Evolutionary conservation across 2,329 filamentous ascomycete species (phyloP).

Genomic region (Penicillium sp.): DNA sequence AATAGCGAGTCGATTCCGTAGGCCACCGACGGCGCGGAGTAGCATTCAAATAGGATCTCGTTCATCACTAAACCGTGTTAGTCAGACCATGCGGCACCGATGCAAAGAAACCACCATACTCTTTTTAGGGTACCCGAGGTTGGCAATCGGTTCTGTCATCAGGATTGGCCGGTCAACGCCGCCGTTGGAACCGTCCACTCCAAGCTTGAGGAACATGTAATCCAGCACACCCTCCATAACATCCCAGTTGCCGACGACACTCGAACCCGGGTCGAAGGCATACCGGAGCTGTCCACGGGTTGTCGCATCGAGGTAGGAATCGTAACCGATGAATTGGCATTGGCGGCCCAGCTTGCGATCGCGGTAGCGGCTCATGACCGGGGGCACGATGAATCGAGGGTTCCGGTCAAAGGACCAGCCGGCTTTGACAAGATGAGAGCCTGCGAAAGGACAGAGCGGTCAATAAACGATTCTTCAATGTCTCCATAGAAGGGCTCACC

Average conservation of each 20-base stretch:
- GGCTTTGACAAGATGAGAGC: conserved; percentile 82
- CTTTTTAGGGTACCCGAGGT: conserved; percentile 81
- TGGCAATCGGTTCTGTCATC: conserved; percentile 93
- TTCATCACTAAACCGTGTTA: conserved; percentile 70
- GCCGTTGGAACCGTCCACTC: conserved; percentile 70
- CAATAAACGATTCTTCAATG: conserved; percentile 1
- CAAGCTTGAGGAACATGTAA: conserved; percentile 91
- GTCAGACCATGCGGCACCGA: background rate
- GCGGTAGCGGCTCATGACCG: conserved; percentile 91
- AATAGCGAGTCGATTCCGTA: conserved; percentile 97
- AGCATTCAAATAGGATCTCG: conserved; percentile 95
- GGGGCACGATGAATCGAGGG: conserved; percentile 78
- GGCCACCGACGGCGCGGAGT: conserved; percentile 81
- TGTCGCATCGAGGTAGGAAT: conserved; percentile 92
- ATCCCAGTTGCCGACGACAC: conserved; percentile 96
- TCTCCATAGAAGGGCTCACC: conserved; percentile 53
- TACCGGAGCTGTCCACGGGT: conserved; percentile 85
- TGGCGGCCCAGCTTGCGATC: conserved; percentile 91
- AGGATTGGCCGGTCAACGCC: conserved; percentile 81
- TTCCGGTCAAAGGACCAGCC: conserved; percentile 90
- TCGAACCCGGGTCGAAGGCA: conserved; percentile 85
- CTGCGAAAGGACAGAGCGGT: conserved; percentile 53
- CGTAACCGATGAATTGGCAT: conserved; percentile 85
- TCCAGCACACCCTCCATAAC: conserved; percentile 93
- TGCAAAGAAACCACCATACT: conserved; percentile 55